Conservation (phyloP, 2,329 filamentous ascomycete genomes). For the Fusarium albidum region DNA sequence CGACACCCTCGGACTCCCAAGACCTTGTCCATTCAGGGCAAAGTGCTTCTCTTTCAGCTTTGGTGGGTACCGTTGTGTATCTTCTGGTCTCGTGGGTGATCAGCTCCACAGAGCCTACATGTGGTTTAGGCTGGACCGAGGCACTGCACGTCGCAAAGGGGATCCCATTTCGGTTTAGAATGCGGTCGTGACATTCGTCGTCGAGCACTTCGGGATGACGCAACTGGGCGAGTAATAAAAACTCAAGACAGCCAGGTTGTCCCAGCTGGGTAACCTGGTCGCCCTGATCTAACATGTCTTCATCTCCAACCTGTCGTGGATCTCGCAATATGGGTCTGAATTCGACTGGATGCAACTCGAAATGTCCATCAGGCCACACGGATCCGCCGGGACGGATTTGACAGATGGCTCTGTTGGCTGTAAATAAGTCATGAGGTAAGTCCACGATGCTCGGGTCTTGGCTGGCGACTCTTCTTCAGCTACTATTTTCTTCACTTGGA, state of each 20-base stretch:
- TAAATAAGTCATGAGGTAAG: no score
- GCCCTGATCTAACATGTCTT: background rate
- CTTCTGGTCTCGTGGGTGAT: constrained; percentile 2
- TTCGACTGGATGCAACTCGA: background rate
- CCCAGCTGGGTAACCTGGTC: background rate
- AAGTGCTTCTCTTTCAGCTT: background rate
- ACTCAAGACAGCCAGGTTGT: no score
- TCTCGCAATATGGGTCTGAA: constrained; percentile 33
- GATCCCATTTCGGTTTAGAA: constrained; percentile 33
- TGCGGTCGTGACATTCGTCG: constrained; percentile 30
- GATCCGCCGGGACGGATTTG: background rate
- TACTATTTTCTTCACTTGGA: background rate
- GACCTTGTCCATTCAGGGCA: background rate
- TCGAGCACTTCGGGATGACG: no score
- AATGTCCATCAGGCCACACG: background rate
- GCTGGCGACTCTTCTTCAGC: background rate
- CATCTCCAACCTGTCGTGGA: background rate
- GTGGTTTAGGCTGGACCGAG: constrained; percentile 28
- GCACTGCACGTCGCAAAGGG: constrained; percentile 30
- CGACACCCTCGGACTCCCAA: no score
- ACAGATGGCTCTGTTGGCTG: background rate
- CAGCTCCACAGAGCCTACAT: background rate
- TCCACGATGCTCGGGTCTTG: background rate
- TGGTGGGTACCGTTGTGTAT: background rate
- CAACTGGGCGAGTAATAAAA: no score